These are phyloP conservation scores for Penicillium carneum DNA, from an alignment of 2,329 filamentous ascomycete species.

Conservation along the genomic window DNA sequence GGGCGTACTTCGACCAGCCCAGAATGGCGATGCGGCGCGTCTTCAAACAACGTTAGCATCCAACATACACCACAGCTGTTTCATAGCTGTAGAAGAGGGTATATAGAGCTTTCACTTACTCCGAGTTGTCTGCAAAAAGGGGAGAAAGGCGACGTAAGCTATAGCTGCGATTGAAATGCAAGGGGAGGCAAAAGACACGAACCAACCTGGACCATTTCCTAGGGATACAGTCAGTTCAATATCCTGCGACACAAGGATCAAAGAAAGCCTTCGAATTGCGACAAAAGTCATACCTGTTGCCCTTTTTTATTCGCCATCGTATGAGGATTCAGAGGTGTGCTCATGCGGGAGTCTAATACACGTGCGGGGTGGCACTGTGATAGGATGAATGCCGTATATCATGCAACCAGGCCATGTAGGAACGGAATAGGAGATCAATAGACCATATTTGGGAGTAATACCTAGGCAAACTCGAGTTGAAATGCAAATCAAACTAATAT, in stretches of 20 bases:
- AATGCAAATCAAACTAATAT: conserved; percentile 4
- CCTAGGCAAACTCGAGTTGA: background rate
- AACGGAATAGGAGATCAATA: conserved; percentile 7
- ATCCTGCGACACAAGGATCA: background rate
- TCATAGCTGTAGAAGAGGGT: conserved; percentile 2
- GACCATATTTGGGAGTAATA: conserved; percentile 3
- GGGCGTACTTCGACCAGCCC: conserved; percentile 68
- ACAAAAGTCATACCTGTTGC: conserved; percentile 67
- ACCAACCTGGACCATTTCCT: conserved; percentile 99
- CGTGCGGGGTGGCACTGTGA: conserved; percentile 34
- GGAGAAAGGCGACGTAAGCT: conserved; percentile 20
- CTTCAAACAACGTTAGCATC: conserved; percentile 39
- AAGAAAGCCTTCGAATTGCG: background rate
- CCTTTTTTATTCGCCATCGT: conserved; percentile 62
- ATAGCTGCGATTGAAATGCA: conserved; percentile 44
- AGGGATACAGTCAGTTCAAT: conserved; percentile 24
- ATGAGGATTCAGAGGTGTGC: conserved; percentile 26
- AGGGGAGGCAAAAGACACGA: conserved; percentile 58
- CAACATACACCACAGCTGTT: background rate
- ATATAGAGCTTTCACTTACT: conserved; percentile 28
- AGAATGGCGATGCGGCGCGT: conserved; percentile 89
- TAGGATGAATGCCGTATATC: conserved; percentile 24
- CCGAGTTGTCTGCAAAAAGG: conserved; percentile 31
- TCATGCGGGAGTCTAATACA: conserved; percentile 27
- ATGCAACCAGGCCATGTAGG: conserved; percentile 27